A percentile compares a stretch with the other conserved stretches of the same genome.
These are phyloP conservation scores for Trametes cubensis DNA, from an alignment of 768 basidiomycete species.

Conservation along the genomic window DNA sequence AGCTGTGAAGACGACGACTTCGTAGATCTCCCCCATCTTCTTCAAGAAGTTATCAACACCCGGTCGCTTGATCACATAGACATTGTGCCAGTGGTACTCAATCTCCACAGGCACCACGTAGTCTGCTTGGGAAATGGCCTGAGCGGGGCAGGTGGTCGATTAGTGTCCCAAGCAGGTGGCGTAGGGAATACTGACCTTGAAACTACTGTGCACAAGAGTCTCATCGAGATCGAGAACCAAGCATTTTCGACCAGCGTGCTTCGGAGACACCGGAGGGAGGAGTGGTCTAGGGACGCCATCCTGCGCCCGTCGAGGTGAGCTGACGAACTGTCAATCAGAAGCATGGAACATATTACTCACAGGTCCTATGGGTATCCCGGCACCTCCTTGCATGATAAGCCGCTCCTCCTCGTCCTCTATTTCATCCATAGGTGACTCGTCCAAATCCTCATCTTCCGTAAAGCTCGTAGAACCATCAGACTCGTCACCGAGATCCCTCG, in stretches of 20 bases:
- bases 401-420: slow-evolving; percentile 90
- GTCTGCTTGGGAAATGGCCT: slow-evolving; percentile 95
- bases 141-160: slow-evolving; percentile 1
- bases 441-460: slow-evolving; percentile 68
- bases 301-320: slow-evolving; percentile 40
- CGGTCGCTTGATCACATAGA: slow-evolving; percentile 98
- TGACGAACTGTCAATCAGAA: background rate
- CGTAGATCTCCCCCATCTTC: slow-evolving; percentile 98
- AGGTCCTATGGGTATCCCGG: slow-evolving; percentile 92
- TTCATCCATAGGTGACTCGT: slow-evolving; percentile 57
- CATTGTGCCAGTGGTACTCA: slow-evolving; percentile 97
- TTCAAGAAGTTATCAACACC: slow-evolving; percentile 97
- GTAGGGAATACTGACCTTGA: slow-evolving; percentile 69
- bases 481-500: slow-evolving; percentile 50
- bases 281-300: slow-evolving; percentile 87
- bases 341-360: slow-evolving; percentile 51
- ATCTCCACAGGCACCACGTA: slow-evolving; percentile 99
- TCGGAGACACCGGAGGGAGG: slow-evolving; percentile 79
- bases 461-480: slow-evolving; percentile 57
- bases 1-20: slow-evolving; percentile 97
- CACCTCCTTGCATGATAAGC: slow-evolving; percentile 87
- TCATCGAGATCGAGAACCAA: slow-evolving; percentile 97
- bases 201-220: slow-evolving; percentile 95
- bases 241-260: slow-evolving; percentile 89
- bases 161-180: background rate